A percentile compares a stretch with the other conserved stretches of the same genome.
Evolutionary conservation across 768 basidiomycete genomes (phyloP).

Genomic region (Trametes cingulata): DNA sequence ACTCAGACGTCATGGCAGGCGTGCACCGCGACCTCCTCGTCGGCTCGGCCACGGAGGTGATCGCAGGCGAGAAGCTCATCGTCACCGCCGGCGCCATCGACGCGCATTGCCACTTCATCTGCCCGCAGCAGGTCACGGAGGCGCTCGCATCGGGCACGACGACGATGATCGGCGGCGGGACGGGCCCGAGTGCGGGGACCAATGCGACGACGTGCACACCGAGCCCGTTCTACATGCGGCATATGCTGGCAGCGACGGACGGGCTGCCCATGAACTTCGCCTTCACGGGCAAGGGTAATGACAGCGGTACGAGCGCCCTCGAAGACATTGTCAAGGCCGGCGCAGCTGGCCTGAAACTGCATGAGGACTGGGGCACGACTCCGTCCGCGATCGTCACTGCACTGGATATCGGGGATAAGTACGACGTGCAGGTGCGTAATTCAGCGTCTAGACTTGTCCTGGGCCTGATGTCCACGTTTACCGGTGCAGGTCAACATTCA

Average conservation of each 20-base stretch:
- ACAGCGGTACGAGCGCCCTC: constrained; percentile 70
- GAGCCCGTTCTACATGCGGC: constrained; percentile 82
- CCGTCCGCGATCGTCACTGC: constrained; percentile 78
- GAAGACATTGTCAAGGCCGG: constrained; percentile 84
- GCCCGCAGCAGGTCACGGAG: constrained; percentile 88
- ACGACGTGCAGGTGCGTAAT: constrained; percentile 82
- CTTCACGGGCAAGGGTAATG: constrained; percentile 97
- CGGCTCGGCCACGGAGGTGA: constrained; percentile 91
- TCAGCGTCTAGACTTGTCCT: not conserved
- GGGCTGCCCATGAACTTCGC: constrained; percentile 88
- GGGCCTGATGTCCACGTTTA: not conserved
- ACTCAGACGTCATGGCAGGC: constrained; percentile 88
- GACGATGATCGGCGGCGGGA: constrained; percentile 95
- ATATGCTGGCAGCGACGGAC: constrained; percentile 93
- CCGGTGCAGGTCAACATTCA: constrained; percentile 79
- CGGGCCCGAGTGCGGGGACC: constrained; percentile 87
- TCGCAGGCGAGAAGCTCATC: constrained; percentile 94
- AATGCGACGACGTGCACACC: constrained; percentile 96
- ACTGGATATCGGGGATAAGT: constrained; percentile 81
- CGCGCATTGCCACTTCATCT: constrained; percentile 93
- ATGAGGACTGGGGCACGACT: constrained; percentile 97
- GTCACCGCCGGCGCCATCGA: constrained; percentile 93
- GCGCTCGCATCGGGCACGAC: constrained; percentile 83
- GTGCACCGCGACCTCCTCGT: constrained; percentile 74
- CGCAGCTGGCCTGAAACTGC: constrained; percentile 88